A percentile compares a stretch with the other conserved stretches of the same genome.
phyloP scores from a whole-genome alignment of 208 protist species.

The Crithidia acanthocephali region DNA sequence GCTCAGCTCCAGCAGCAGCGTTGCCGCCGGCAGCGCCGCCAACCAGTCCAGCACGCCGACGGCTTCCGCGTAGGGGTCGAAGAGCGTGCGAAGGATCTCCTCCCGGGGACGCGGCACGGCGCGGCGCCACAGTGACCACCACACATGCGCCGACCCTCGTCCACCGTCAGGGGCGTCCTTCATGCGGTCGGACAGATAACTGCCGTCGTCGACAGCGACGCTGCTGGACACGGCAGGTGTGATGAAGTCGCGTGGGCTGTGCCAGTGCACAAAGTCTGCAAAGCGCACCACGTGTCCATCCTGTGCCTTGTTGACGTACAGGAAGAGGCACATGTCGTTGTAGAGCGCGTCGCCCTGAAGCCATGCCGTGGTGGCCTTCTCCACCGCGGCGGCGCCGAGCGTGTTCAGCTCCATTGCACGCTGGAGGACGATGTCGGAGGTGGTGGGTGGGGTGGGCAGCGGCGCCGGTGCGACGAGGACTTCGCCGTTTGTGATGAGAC shows the following conservation, averaged over 20 bases:
- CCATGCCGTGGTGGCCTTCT: constrained; percentile 37
- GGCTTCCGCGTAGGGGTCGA: constrained; percentile 53
- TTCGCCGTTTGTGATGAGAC: constrained; percentile 74
- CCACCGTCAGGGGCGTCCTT: constrained; percentile 25
- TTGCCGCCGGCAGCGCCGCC: constrained; percentile 28
- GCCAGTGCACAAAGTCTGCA: constrained; percentile 89
- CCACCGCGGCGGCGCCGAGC: constrained; percentile 37
- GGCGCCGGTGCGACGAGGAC: constrained; percentile 51
- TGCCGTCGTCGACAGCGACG: no score
- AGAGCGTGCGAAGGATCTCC: constrained; percentile 51
- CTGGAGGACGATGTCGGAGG: constrained; percentile 66
- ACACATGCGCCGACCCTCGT: constrained; percentile 45
- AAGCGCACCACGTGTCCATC: constrained; percentile 80
- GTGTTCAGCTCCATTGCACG: constrained; percentile 53
- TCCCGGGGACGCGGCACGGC: constrained; percentile 57
- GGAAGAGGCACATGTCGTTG: constrained; percentile 91
- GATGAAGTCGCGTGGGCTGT: constrained; percentile 86
- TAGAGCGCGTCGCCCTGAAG: constrained; percentile 66
- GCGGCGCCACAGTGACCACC: constrained; percentile 72
- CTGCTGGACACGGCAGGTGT: constrained; percentile 1
- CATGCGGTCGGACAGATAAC: constrained; percentile 82
- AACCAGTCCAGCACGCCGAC: constrained; percentile 63
- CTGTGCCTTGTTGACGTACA: constrained; percentile 71
- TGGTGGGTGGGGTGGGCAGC: constrained; percentile 62
- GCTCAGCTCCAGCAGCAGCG: constrained; percentile 56